These are phyloP conservation scores for Cryptococcus amylolentus DNA, from an alignment of 1,284 basidiomycete genomes.

Conservation along the genomic window DNA sequence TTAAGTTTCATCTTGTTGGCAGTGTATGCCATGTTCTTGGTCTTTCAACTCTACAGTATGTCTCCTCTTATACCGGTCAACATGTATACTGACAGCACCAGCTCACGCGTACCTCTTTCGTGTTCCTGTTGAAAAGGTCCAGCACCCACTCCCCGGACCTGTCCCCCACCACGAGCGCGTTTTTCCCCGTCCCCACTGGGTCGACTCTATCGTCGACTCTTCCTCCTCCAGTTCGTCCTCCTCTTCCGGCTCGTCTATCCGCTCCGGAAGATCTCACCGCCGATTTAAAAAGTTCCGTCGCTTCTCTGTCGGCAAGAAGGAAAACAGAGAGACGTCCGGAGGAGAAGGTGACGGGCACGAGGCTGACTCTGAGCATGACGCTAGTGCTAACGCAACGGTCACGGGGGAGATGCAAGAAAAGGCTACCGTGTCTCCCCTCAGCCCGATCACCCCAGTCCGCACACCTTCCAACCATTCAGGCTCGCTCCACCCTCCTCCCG, in stretches of 20 bases:
- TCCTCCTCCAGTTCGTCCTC: conserved; percentile 32
- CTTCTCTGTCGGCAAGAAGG: conserved; percentile 18
- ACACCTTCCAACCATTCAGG: neutral
- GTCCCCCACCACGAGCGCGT: conserved; percentile 38
- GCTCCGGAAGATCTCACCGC: conserved; percentile 5
- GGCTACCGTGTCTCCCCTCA: conserved; percentile 1
- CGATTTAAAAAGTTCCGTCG: conserved; percentile 24
- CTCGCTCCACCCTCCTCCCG: neutral
- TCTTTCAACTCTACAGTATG: conserved; percentile 56
- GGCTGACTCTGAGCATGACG: conserved; percentile 5
- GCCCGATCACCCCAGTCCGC: conserved; percentile 1
- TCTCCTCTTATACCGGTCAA: neutral
- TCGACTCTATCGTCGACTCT: conserved; percentile 36
- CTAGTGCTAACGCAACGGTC: neutral
- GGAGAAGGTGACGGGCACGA: conserved; percentile 7
- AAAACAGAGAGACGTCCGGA: neutral
- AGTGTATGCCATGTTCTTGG: conserved; percentile 53
- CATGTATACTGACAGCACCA: neutral
- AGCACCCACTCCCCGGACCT: conserved; percentile 36
- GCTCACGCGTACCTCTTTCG: conserved; percentile 59
- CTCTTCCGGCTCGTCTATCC: conserved; percentile 10
- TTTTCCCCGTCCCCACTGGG: conserved; percentile 48
- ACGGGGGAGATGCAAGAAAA: neutral
- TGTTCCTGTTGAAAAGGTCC: conserved; percentile 21
- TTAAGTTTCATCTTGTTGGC: conserved; percentile 58